Evolutionary conservation across 768 basidiomycete genomes (phyloP).

Genomic region (Agaricus subrufescens): DNA sequence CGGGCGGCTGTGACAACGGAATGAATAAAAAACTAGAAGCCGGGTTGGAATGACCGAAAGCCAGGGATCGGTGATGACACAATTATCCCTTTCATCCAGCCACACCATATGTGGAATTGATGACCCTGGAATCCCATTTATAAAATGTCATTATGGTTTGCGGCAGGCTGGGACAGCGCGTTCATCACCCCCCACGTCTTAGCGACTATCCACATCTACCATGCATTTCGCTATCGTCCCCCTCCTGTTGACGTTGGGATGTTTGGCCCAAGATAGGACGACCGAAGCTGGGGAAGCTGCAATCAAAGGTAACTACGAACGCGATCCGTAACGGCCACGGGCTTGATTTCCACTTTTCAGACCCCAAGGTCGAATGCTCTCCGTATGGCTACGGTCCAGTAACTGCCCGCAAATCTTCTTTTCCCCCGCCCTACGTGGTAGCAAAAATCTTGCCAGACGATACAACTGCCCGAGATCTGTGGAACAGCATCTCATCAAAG

Average conservation of each 20-base stretch:
- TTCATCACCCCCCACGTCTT: neutral
- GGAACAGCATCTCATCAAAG: slow-evolving; percentile 36
- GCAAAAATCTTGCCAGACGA: slow-evolving; percentile 41
- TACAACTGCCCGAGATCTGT: slow-evolving; percentile 36
- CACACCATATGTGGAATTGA: no score
- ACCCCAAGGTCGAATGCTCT: slow-evolving; percentile 30
- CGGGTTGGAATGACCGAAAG: no score
- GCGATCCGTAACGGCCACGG: neutral
- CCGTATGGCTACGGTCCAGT: slow-evolving; percentile 38
- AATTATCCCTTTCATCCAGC: no score
- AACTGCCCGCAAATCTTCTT: slow-evolving; percentile 23
- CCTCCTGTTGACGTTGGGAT: slow-evolving; percentile 8
- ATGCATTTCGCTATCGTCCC: neutral
- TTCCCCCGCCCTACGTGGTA: slow-evolving; percentile 41
- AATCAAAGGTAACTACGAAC: slow-evolving; percentile 24
- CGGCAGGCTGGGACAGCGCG: neutral
- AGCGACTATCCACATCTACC: neutral
- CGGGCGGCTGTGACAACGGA: no score
- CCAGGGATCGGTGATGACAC: no score
- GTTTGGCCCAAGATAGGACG: slow-evolving; percentile 22
- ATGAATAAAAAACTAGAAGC: no score
- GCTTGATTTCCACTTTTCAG: neutral
- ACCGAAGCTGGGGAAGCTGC: slow-evolving; percentile 30
- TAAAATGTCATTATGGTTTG: neutral
- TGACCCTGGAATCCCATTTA: no score